Percentiles rank a stretch among this genome's conserved stretches.
Conservation (phyloP, 805 yeast species). For the Cyberlindnera americana region DNA sequence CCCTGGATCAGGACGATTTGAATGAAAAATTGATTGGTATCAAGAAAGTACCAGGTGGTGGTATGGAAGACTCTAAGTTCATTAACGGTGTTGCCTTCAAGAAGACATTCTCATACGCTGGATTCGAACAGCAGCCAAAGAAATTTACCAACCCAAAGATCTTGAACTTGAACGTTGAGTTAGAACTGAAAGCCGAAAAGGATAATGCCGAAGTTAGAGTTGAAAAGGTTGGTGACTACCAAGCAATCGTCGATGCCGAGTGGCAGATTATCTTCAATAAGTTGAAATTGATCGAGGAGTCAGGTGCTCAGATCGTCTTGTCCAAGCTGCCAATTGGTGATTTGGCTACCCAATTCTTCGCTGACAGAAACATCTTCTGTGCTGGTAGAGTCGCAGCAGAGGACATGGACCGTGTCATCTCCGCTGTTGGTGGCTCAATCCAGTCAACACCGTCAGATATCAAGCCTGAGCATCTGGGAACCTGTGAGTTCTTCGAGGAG, state of each 20-base stretch:
- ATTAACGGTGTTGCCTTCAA: conserved; percentile 96
- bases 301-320: conserved; percentile 91
- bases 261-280: conserved; percentile 92
- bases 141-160: conserved; percentile 74
- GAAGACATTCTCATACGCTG: conserved; percentile 96
- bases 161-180: conserved; percentile 81
- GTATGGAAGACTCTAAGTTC: conserved; percentile 87
- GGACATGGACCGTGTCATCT: conserved; percentile 87
- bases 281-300: conserved; percentile 71
- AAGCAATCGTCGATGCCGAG: conserved; percentile 97
- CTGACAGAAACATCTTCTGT: conserved; percentile 93
- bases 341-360: conserved; percentile 97
- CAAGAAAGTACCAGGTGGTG: conserved; percentile 94
- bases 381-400: conserved; percentile 91
- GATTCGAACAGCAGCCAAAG: conserved; percentile 98
- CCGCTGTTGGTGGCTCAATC: conserved; percentile 90
- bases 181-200: conserved; percentile 96
- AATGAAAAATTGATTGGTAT: conserved; percentile 91
- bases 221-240: conserved; percentile 90
- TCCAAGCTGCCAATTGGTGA: conserved; percentile 97
- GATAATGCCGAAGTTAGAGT: conserved; percentile 98
- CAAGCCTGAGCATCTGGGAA: conserved; percentile 68
- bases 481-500: conserved; percentile 85
- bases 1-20: conserved; percentile 78
- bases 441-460: conserved; percentile 79